These are phyloP conservation scores for Daldinia grandis DNA, from an alignment of 495 filamentous ascomycete species.

Conservation along the genomic window DNA sequence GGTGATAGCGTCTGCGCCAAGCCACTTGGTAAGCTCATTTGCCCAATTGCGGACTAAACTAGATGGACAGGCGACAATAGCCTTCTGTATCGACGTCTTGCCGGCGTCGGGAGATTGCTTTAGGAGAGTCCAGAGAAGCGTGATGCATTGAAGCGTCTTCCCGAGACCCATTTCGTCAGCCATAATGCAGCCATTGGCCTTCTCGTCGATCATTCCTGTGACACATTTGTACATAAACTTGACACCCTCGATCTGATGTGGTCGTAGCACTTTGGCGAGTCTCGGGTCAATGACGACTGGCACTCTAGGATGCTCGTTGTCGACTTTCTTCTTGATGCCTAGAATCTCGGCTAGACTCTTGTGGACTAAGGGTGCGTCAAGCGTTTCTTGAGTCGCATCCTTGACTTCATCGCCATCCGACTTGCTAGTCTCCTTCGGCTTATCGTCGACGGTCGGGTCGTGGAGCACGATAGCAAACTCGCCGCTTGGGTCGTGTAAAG, in stretches of 20 bases:
- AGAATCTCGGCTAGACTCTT: constrained; percentile 96
- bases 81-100: constrained; percentile 94
- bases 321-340: constrained; percentile 89
- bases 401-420: constrained; percentile 63
- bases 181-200: constrained; percentile 99
- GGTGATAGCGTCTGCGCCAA: constrained; percentile 87
- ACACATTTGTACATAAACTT: constrained; percentile 97
- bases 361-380: constrained; percentile 86
- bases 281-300: constrained; percentile 97
- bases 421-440: constrained; percentile 63
- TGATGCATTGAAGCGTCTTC: constrained; percentile 80
- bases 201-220: constrained; percentile 91
- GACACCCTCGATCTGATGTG: constrained; percentile 98
- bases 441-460: constrained; percentile 93
- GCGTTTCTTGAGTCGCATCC: constrained; percentile 58
- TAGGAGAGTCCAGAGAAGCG: constrained; percentile 91
- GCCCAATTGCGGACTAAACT: constrained; percentile 98
- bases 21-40: constrained; percentile 94
- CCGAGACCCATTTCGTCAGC: constrained; percentile 98
- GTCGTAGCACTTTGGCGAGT: constrained; percentile 88
- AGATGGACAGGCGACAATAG: constrained; percentile 97
- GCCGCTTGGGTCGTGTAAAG: constrained; percentile 92
- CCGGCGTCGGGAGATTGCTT: constrained; percentile 96
- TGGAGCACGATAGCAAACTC: constrained; percentile 97
- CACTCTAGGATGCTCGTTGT: constrained; percentile 81